Conservation (phyloP, 2,329 filamentous ascomycete species). For the Hymenoscyphus fraxineus region DNA sequence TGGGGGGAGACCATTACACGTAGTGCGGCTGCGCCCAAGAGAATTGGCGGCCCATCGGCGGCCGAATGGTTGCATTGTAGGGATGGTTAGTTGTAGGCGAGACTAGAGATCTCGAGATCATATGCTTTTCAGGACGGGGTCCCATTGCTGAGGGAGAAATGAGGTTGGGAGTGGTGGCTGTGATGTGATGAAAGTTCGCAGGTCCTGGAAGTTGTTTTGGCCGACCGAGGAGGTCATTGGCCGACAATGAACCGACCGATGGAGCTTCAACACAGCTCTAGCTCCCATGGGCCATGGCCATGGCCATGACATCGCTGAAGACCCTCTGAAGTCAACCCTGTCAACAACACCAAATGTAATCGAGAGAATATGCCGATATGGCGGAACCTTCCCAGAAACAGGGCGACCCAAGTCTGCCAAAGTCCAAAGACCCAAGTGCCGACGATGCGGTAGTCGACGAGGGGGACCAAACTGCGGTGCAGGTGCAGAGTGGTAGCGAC, state of each 20-base stretch:
- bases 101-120: slow-evolving; percentile 2
- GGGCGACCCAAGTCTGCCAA: slow-evolving; percentile 26
- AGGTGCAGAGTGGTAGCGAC: slow-evolving; percentile 24
- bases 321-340: slow-evolving; percentile 16
- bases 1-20: slow-evolving; percentile 14
- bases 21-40: slow-evolving; percentile 18
- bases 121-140: not conserved
- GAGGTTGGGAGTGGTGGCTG: not conserved
- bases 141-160: not conserved
- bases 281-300: slow-evolving; percentile 27
- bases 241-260: slow-evolving; percentile 1
- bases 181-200: not conserved
- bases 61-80: slow-evolving; percentile 26
- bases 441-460: slow-evolving; percentile 23
- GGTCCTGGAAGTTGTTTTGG: no score
- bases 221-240: not conserved
- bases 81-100: not conserved
- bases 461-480: slow-evolving; percentile 35
- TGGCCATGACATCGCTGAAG: slow-evolving; percentile 27
- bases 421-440: slow-evolving; percentile 23
- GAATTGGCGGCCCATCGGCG: slow-evolving; percentile 21
- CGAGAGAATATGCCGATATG: slow-evolving; percentile 31
- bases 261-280: slow-evolving; percentile 23
- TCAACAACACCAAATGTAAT: slow-evolving; percentile 33
- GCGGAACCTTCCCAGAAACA: slow-evolving; percentile 31